A percentile compares a stretch with the other conserved stretches of the same genome.
Evolutionary conservation across 306 rosid species (phyloP).

Genomic region (Pyrus pyrifolia): DNA sequence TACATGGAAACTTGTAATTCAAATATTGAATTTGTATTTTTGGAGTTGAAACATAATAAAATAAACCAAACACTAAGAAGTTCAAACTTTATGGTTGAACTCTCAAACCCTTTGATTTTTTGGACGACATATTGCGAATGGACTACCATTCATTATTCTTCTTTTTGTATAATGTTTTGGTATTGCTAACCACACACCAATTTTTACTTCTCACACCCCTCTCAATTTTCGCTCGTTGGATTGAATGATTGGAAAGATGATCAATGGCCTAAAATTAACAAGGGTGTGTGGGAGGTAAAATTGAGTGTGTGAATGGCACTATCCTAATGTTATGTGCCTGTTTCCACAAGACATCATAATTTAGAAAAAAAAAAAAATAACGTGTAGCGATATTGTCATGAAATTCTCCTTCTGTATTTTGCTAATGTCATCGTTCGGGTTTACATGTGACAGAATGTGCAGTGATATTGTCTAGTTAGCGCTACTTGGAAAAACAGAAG

Average conservation of each 20-base stretch:
- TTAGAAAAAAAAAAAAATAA: too few species aligned
- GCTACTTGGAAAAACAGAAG: neutral
- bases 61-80: neutral
- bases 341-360: neutral
- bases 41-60: neutral
- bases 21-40: neutral
- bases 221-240: too few species aligned
- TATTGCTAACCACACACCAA: too few species aligned
- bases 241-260: too few species aligned
- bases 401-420: neutral
- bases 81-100: neutral
- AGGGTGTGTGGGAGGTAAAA: too few species aligned
- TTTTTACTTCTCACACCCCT: too few species aligned
- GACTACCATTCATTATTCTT: neutral
- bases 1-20: neutral
- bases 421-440: neutral
- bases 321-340: neutral
- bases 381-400: too few species aligned
- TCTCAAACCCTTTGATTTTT: neutral
- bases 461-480: too few species aligned
- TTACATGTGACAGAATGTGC: neutral
- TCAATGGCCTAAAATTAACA: too few species aligned
- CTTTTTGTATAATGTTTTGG: neutral
- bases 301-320: too few species aligned
- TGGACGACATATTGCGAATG: neutral